phyloP scores from a whole-genome alignment of 2,329 filamentous ascomycete species.

The Hysterium pulicare region DNA sequence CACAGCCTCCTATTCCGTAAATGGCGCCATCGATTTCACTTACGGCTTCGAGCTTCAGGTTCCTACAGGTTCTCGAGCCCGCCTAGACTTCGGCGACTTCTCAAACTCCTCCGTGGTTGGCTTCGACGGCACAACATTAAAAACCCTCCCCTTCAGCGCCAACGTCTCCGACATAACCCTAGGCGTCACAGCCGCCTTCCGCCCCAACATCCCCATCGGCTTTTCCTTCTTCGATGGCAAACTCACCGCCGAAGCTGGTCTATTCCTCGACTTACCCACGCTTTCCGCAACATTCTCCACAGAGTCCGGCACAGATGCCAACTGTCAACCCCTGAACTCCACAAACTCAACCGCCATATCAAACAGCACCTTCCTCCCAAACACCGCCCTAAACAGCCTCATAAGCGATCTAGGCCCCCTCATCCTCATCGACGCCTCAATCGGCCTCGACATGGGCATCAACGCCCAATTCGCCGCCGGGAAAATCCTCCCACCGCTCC shows the following conservation, averaged over 20 bases:
- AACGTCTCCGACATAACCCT: constrained; percentile 25
- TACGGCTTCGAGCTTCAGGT: constrained; percentile 37
- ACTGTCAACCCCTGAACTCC: constrained; percentile 16
- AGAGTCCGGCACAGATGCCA: constrained; percentile 11
- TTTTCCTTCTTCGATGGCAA: constrained; percentile 29
- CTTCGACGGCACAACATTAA: constrained; percentile 26
- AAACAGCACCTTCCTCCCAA: constrained; percentile 1
- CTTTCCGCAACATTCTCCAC: constrained; percentile 27
- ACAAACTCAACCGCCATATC: constrained; percentile 1
- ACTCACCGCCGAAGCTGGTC: constrained; percentile 22
- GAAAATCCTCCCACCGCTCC: background rate
- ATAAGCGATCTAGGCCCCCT: constrained; percentile 8
- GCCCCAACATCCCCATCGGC: constrained; percentile 33
- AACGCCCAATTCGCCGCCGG: background rate
- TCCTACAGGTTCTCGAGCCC: constrained; percentile 27
- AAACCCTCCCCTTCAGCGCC: constrained; percentile 31
- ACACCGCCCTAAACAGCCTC: background rate
- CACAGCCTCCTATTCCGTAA: constrained; percentile 23
- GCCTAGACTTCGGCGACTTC: constrained; percentile 26
- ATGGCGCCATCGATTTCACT: constrained; percentile 26
- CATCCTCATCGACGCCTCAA: constrained; percentile 1
- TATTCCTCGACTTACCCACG: constrained; percentile 31
- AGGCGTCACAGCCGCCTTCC: constrained; percentile 26
- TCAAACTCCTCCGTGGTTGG: constrained; percentile 21
- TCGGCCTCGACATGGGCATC: background rate